Evolutionary conservation across 768 basidiomycete genomes (phyloP), one percentile per base, ranked within the genome.

Genomic region (Mycena kentingensis): DNA sequence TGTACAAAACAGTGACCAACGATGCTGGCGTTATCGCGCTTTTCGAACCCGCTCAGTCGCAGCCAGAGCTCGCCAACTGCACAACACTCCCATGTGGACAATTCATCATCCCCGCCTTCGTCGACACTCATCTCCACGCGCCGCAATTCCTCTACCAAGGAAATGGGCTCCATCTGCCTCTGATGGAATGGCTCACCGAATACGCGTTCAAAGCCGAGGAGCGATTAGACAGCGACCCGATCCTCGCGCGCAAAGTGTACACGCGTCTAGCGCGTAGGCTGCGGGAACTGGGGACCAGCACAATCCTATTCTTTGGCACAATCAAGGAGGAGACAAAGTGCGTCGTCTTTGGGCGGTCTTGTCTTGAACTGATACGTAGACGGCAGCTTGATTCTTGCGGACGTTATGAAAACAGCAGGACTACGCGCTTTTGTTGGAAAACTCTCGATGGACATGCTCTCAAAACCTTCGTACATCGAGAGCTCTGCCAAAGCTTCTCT

Each of bases 101-200:
- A 46, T 90, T 93, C 63, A 51, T 93, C 35, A 57, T 88, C n/a
- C 90, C 92, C 2, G 81, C 84, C 0, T 94, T 93, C 67, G 83
- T 80, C 51, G 92, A 94, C 66, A 74, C 91, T 4, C 92, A 94
- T 63, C 76, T 93, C 0, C 93, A 95, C 65, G 91, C 92, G 0
- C 90, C 93, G 1, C 93, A 95, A 64, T 93, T 88, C 65, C 74
- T 93, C 28, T 94, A 93, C 54, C 87, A 91, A 50, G 93, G 93
- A 3, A 91, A 83, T 1, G 92, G 93, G 0, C 76, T 94, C 4
- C 88, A 95, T 65, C 77, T 92, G 2, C 88, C 91, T 4, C 70
- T 93, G 31, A 85, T 93, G 84, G 69, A 90, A 58, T 93, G 92
- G 92, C 77, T 94, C 7, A 77, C 90, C 32, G 76, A 77, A 26